phyloP scores from a whole-genome alignment of 257 asterid species.

The Cynanchum wilfordii region DNA sequence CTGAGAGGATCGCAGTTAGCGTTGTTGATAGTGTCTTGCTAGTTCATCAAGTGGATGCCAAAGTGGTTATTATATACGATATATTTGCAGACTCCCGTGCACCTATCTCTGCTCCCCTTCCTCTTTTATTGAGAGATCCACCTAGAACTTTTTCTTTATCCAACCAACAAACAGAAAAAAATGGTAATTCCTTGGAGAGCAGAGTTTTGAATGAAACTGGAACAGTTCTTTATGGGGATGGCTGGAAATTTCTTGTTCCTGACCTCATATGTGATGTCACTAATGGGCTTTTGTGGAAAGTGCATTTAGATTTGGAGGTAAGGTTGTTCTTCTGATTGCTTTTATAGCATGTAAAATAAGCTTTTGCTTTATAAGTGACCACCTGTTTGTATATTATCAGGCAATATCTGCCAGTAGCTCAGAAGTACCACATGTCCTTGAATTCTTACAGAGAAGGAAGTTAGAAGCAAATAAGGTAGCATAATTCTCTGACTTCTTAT shows the following conservation, averaged over 20 bases:
- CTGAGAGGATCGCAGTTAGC: slow-evolving; percentile 63
- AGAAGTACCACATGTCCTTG: slow-evolving; percentile 68
- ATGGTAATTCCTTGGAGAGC: slow-evolving; percentile 38
- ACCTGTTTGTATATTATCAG: slow-evolving; percentile 37
- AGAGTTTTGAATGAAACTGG: slow-evolving; percentile 38
- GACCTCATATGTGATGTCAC: slow-evolving; percentile 78
- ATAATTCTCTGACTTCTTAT: slow-evolving; percentile 3
- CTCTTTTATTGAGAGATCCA: slow-evolving; percentile 68
- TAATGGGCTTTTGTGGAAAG: slow-evolving; percentile 74
- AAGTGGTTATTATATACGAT: slow-evolving; percentile 86
- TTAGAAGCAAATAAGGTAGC: slow-evolving; percentile 80
- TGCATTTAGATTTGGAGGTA: slow-evolving; percentile 85
- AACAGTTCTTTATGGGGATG: slow-evolving; percentile 60
- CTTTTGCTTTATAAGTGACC: slow-evolving; percentile 23
- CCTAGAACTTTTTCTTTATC: slow-evolving; percentile 44
- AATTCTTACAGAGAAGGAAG: slow-evolving; percentile 88
- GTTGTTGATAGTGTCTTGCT: slow-evolving; percentile 84
- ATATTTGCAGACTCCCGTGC: slow-evolving; percentile 63
- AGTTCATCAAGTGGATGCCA: slow-evolving; percentile 94
- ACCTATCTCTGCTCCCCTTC: slow-evolving; percentile 96
- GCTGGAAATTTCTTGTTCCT: slow-evolving; percentile 82
- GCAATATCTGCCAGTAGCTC: slow-evolving; percentile 92
- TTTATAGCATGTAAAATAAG: slow-evolving; percentile 17
- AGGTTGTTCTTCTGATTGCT: slow-evolving; percentile 26
- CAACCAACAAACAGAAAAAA: slow-evolving; percentile 38